phyloP scores from a whole-genome alignment of 2,329 filamentous ascomycete species.

The Cercospora brassicicola region DNA sequence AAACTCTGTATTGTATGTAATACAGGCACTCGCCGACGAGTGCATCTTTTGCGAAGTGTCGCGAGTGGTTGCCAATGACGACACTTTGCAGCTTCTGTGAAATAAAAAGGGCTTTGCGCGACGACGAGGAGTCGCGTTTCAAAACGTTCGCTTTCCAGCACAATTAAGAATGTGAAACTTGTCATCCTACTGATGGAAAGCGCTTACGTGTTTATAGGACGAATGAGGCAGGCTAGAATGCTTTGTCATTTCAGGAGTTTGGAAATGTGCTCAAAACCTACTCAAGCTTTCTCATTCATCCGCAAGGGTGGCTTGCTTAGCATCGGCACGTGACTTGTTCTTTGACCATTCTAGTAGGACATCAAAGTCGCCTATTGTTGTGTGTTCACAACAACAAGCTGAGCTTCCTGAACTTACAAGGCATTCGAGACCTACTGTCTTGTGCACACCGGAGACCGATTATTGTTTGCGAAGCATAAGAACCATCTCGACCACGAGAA shows the following conservation, averaged over 20 bases:
- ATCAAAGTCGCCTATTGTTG: slow-evolving; percentile 10
- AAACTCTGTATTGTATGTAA: slow-evolving; percentile 13
- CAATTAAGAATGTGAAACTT: neutral
- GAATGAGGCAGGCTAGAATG: neutral
- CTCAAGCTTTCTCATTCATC: slow-evolving; percentile 20
- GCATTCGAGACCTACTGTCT: neutral
- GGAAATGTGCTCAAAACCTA: slow-evolving; percentile 18
- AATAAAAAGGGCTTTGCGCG: neutral
- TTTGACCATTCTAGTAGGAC: slow-evolving; percentile 9
- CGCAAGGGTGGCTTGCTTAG: slow-evolving; percentile 6
- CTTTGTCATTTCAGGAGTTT: neutral
- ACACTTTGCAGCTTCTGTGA: neutral
- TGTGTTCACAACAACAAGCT: neutral
- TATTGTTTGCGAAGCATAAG: neutral
- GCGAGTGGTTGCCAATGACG: neutral
- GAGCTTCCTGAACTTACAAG: neutral
- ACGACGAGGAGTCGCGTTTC: neutral
- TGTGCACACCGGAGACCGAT: neutral
- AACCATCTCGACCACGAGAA: neutral
- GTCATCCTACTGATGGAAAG: neutral
- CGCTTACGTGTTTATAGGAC: slow-evolving; percentile 1
- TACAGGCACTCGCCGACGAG: slow-evolving; percentile 1
- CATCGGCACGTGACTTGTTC: slow-evolving; percentile 3
- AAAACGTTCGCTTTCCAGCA: neutral
- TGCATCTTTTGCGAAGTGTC: neutral